A percentile compares a stretch with the other conserved stretches of the same genome.
Conservation (phyloP, 768 basidiomycete genomes). For the Termitomyces sp. region DNA sequence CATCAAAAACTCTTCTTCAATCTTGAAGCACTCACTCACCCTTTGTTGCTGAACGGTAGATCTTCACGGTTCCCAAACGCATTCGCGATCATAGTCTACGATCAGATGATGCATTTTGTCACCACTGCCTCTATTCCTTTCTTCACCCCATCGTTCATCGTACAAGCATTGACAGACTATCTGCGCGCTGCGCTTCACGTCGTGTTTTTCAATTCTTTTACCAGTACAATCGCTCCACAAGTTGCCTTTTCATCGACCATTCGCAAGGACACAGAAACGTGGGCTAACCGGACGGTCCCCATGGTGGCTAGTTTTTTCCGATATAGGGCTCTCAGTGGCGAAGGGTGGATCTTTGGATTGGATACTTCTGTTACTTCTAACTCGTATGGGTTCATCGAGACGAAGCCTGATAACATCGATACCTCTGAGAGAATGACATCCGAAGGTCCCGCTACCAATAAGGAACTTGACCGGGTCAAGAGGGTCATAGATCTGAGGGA, state of each 20-base stretch:
- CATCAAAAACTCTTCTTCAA: conserved; percentile 23
- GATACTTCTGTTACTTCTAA: too few species aligned
- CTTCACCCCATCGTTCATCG: conserved; percentile 21
- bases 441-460: background rate
- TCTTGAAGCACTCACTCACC: conserved; percentile 26
- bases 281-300: conserved; percentile 15
- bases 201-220: background rate
- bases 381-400: background rate
- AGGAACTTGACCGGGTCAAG: background rate
- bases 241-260: conserved; percentile 13
- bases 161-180: conserved; percentile 19
- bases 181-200: background rate
- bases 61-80: conserved; percentile 6
- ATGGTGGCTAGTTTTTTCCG: conserved; percentile 5
- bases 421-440: background rate
- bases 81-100: conserved; percentile 13
- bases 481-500: conserved; percentile 7
- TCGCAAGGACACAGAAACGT: too few species aligned
- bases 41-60: conserved; percentile 14
- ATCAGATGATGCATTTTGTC: too few species aligned
- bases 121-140: conserved; percentile 17
- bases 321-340: background rate
- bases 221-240: conserved; percentile 2
- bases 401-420: background rate
- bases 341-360: conserved; percentile 18